These are phyloP conservation scores for Umbelopsis sp. DNA, from an alignment of 192 early-diverging fungal genomes.

Conservation along the genomic window DNA sequence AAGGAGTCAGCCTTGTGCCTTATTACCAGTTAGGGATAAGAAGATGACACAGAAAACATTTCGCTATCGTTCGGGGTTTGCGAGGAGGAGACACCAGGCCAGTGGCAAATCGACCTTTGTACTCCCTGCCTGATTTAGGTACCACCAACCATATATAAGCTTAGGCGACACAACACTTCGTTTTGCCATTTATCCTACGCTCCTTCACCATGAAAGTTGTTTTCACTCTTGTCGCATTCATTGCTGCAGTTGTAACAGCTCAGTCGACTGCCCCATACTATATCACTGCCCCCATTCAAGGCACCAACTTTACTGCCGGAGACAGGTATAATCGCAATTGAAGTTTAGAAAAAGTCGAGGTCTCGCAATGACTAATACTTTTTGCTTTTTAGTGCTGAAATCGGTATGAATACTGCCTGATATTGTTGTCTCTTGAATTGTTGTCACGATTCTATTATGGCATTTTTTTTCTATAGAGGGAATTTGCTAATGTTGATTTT, in stretches of 20 bases:
- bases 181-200: background rate
- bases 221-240: slow-evolving; percentile 20
- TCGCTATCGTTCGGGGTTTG: slow-evolving; percentile 15
- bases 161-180: background rate
- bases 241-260: slow-evolving; percentile 19
- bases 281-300: slow-evolving; percentile 31
- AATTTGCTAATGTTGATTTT: background rate
- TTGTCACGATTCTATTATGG: background rate
- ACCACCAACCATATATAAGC: background rate
- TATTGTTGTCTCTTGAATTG: background rate
- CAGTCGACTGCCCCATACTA: slow-evolving; percentile 31
- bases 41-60: slow-evolving; percentile 3
- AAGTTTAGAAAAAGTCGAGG: background rate
- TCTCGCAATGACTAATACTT: no score
- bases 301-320: slow-evolving; percentile 27
- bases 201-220: slow-evolving; percentile 25
- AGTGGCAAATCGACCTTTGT: slow-evolving; percentile 20
- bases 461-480: no score
- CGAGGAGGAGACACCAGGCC: slow-evolving; percentile 13
- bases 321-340: slow-evolving; percentile 12
- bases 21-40: background rate
- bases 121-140: slow-evolving; percentile 15
- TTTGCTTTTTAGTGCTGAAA: background rate
- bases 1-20: background rate
- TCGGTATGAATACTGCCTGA: background rate